A percentile compares a stretch with the other conserved stretches of the same genome.
phyloP scores from a whole-genome alignment of 768 basidiomycete genomes.

The Boletales sp. region DNA sequence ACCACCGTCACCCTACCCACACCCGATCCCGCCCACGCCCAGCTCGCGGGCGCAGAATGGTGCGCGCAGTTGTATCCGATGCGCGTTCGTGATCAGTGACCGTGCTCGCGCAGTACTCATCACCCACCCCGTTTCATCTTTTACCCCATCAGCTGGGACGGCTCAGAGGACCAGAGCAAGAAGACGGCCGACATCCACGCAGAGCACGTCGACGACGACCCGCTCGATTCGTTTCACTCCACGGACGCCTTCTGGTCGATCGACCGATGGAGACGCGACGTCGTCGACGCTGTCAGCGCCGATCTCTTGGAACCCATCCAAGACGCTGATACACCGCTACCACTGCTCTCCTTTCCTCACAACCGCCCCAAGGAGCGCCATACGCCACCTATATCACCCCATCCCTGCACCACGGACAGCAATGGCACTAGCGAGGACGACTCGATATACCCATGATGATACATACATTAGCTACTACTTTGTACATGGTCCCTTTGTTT shows the following conservation, averaged over 20 bases:
- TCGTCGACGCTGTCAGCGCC: conserved; percentile 3
- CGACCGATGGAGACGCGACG: conserved; percentile 20
- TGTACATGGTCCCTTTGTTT: neutral
- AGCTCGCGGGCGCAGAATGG: conserved; percentile 15
- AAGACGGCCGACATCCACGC: neutral
- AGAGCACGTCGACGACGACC: conserved; percentile 32
- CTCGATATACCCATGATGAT: conserved; percentile 12
- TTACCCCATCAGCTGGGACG: conserved; percentile 27
- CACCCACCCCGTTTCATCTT: conserved; percentile 22
- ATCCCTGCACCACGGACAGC: neutral
- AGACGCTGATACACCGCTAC: conserved; percentile 5
- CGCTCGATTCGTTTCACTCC: conserved; percentile 25
- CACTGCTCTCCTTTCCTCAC: conserved; percentile 12
- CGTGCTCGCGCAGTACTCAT: conserved; percentile 5
- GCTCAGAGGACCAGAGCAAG: conserved; percentile 12
- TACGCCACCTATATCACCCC: neutral
- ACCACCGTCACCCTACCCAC: conserved; percentile 30
- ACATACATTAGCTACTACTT: too few relatives aligned
- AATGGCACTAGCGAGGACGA: conserved; percentile 8
- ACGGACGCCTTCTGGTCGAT: conserved; percentile 22
- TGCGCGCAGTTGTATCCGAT: neutral
- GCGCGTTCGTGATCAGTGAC: neutral
- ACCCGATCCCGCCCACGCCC: conserved; percentile 16
- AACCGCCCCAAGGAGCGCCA: neutral
- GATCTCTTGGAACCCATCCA: conserved; percentile 18